Conservation (phyloP, 352 stramenopile genomes). For the Paralagenidium karlingii region DNA sequence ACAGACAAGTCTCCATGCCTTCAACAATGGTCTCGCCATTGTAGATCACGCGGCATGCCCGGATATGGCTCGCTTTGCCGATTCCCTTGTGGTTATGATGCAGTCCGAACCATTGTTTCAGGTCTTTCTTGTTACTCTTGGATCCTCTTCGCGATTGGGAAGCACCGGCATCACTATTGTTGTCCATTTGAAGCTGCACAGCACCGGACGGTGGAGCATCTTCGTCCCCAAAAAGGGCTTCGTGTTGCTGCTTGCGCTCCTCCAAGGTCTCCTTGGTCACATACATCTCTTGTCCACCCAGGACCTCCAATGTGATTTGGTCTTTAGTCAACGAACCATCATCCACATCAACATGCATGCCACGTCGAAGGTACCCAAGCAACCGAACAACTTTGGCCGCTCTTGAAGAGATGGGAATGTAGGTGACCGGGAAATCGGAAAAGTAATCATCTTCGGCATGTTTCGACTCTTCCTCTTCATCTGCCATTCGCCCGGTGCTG, state of each 20-base stretch:
- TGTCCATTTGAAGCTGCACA: slow-evolving; percentile 2
- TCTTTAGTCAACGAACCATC: slow-evolving; percentile 68
- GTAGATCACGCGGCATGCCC: slow-evolving; percentile 56
- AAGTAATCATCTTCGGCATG: slow-evolving; percentile 2
- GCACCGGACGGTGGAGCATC: slow-evolving; percentile 8
- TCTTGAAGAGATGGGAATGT: slow-evolving; percentile 43
- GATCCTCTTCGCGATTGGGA: slow-evolving; percentile 1
- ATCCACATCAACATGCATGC: slow-evolving; percentile 58
- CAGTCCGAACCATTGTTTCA: slow-evolving; percentile 58
- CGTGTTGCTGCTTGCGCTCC: background rate
- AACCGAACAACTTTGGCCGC: slow-evolving; percentile 39
- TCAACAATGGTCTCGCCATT: slow-evolving; percentile 58
- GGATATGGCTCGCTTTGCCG: slow-evolving; percentile 38
- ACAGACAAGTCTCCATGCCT: slow-evolving; percentile 43
- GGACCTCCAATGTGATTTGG: slow-evolving; percentile 62
- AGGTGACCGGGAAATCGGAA: slow-evolving; percentile 29
- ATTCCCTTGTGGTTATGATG: slow-evolving; percentile 28
- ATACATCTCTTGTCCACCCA: slow-evolving; percentile 45
- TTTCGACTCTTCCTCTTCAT: slow-evolving; percentile 29
- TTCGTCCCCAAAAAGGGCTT: background rate
- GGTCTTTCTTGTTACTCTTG: background rate
- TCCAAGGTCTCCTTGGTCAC: background rate
- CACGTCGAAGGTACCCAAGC: slow-evolving; percentile 27
- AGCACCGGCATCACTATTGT: background rate
- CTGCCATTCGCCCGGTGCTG: slow-evolving; percentile 26